Base-by-base conservation (phyloP, 352 stramenopile genomes). In the Halophytophthora batemanensis region DNA sequence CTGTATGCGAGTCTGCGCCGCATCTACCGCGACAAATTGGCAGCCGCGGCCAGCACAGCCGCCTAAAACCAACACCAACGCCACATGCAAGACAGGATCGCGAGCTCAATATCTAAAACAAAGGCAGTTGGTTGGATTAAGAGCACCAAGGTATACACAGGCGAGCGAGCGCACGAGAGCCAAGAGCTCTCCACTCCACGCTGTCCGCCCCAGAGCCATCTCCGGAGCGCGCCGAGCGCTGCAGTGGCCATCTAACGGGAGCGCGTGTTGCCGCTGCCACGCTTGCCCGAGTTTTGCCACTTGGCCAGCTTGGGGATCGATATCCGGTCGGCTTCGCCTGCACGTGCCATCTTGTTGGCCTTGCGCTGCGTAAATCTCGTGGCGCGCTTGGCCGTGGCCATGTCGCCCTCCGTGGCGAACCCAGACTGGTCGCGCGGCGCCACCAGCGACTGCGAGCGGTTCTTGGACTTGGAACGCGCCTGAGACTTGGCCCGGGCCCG, bases 261-360 rank as follows among this genome's bases (percentile, higher is more conserved):
- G 42, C 74, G 49, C 54, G 76, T 87, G 39, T 54, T 82, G 68
- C 86, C 86, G 49, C 80, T 77, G 64, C 78, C 76, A 66, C 82
- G 81, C 75, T 96, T 96, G 78, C 86, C 86, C 55, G 82, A 83
- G 69, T 92, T 93, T 61, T 90, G 82, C 83, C 84, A 94, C 69
- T 93, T 93, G 63, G 82, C 81, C 22, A 96, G 69, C 70, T 96
- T 96, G 41, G 85, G 75, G 40, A 75, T 58, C 43, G 82, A 65
- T 71, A 85, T 79, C 45, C 86, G 77, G 69, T 96, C 86, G 44
- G 80, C 69, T 48, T 96, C 86, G 65, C 86, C 82, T 22, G 79
- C 79, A 37, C 77, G 77, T 17, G 82, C 86, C 66, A 86, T 81
- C 54, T 88, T 93, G 74, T 90, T 90, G 17, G 72, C 70, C 62